Percentiles rank a stretch among this genome's conserved stretches.
phyloP scores from a whole-genome alignment of 257 asterid genomes.

The Gynochthodes officinalis region DNA sequence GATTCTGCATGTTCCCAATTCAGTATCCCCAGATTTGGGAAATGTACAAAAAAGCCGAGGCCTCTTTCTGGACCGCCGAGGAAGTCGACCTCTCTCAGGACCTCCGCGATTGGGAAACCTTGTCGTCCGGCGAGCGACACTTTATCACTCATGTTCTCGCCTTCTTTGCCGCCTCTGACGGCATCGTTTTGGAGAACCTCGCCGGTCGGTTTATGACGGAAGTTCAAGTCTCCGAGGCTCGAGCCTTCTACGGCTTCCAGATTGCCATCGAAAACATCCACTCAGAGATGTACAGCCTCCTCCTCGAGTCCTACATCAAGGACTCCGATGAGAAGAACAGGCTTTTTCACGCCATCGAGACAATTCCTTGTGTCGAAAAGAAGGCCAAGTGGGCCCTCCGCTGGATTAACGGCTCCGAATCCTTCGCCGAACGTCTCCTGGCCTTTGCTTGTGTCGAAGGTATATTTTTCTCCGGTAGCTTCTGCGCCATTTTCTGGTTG shows the following conservation, averaged over 20 bases:
- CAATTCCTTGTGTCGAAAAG: slow-evolving; percentile 71
- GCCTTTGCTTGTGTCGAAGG: slow-evolving; percentile 96
- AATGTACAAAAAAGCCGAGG: slow-evolving; percentile 94
- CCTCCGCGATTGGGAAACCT: slow-evolving; percentile 62
- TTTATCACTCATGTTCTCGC: slow-evolving; percentile 83
- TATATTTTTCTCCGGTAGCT: slow-evolving; percentile 85
- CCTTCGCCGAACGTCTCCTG: slow-evolving; percentile 73
- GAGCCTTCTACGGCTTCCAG: slow-evolving; percentile 93
- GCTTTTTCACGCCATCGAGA: slow-evolving; percentile 79
- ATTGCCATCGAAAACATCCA: slow-evolving; percentile 94
- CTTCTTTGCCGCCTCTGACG: slow-evolving; percentile 95
- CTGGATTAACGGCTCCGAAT: slow-evolving; percentile 85
- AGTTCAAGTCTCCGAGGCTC: slow-evolving; percentile 88
- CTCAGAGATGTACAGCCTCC: slow-evolving; percentile 89
- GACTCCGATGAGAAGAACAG: slow-evolving; percentile 57
- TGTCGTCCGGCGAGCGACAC: slow-evolving; percentile 65
- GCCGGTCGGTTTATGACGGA: slow-evolving; percentile 97
- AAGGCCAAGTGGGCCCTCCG: slow-evolving; percentile 90
- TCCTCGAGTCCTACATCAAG: slow-evolving; percentile 75
- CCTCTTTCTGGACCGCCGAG: slow-evolving; percentile 98
- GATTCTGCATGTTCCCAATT: slow-evolving; percentile 96
- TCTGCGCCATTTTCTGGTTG: slow-evolving; percentile 87
- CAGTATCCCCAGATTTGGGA: slow-evolving; percentile 96
- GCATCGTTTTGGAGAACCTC: slow-evolving; percentile 87
- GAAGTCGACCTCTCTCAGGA: slow-evolving; percentile 86